Evolutionary conservation across 345 rosid species (phyloP), one percentile per base, ranked within the genome.

Genomic region (Reutealis trisperma): DNA sequence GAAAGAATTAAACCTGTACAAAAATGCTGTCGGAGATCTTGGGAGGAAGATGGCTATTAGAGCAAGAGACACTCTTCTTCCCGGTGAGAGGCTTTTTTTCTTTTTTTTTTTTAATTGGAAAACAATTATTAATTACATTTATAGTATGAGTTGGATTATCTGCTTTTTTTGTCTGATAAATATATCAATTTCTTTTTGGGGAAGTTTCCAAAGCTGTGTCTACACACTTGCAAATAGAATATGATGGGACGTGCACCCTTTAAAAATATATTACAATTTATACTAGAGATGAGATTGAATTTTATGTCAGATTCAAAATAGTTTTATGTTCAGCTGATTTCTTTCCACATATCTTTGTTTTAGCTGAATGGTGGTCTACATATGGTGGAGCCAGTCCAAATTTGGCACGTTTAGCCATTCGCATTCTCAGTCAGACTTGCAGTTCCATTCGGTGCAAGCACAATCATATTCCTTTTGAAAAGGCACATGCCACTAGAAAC

Each of bases 321-420:
- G 34, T 30, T 59, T 67, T 47, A 54, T 15, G 34, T 62, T 49
- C 66, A 15, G 64, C 67, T 68, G 67, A 81, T 70, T 52, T 65
- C 51, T 18, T 64, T 44, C 6, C 9, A 41, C 16, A 55, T 18
- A 24, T 72, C 37, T 54, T 72, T 70, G 62, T 72, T 83, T 42
- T 74, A 96, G 99, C 87, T 78, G 99, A 96, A 79, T 93, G 99
- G 99, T 96, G 99, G 99, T 87, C 92, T 74, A 87, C 97, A 11
- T 94, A 91, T 79, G 98, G 97, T 65, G 98, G 94, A 79, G 87
- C 92, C 74, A 93, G 99, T 83, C 92, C 94, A 63, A 91, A 96
- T 82, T 86, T 96, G 88, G 84, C 94, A 68, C 94, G 92, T 49
- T 77, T 96, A 79, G 98, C 98, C 0, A 73, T 85, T 65, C 94